Conservation (phyloP, 2,329 filamentous ascomycete species). For the Thelonectria olida region DNA sequence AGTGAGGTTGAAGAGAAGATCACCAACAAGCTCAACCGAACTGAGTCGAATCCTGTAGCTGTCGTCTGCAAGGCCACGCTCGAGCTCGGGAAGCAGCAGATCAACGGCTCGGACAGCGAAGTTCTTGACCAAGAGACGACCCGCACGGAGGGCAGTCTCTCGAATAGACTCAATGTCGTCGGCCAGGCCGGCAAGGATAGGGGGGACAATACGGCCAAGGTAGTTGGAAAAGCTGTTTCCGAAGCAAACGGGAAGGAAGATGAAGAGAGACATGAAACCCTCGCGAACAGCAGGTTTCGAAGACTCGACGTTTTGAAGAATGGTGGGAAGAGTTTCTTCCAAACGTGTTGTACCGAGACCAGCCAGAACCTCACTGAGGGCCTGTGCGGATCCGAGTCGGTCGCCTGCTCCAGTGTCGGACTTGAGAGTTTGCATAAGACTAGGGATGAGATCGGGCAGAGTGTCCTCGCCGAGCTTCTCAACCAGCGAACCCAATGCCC, state of each 20-base stretch:
- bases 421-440: slow-evolving; percentile 96
- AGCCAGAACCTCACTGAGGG: slow-evolving; percentile 93
- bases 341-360: slow-evolving; percentile 91
- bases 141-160: slow-evolving; percentile 94
- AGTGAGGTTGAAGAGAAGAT: slow-evolving; percentile 96
- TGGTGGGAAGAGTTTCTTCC: slow-evolving; percentile 95
- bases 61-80: slow-evolving; percentile 96
- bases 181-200: slow-evolving; percentile 91
- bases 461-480: slow-evolving; percentile 98
- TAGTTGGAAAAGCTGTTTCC: slow-evolving; percentile 98
- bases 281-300: slow-evolving; percentile 90
- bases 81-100: slow-evolving; percentile 90
- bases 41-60: slow-evolving; percentile 98
- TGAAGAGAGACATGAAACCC: slow-evolving; percentile 99
- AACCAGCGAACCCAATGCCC: slow-evolving; percentile 93
- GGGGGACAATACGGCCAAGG: slow-evolving; percentile 92
- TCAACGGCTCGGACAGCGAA: slow-evolving; percentile 96
- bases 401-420: slow-evolving; percentile 97
- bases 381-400: slow-evolving; percentile 93
- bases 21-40: slow-evolving; percentile 96
- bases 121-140: slow-evolving; percentile 95
- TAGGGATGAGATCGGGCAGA: slow-evolving; percentile 94
- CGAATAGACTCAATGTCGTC: slow-evolving; percentile 97
- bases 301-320: slow-evolving; percentile 94
- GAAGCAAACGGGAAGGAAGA: slow-evolving; percentile 98